Evolutionary conservation across 768 basidiomycete species (phyloP).

Genomic region (Trametes meyenii): DNA sequence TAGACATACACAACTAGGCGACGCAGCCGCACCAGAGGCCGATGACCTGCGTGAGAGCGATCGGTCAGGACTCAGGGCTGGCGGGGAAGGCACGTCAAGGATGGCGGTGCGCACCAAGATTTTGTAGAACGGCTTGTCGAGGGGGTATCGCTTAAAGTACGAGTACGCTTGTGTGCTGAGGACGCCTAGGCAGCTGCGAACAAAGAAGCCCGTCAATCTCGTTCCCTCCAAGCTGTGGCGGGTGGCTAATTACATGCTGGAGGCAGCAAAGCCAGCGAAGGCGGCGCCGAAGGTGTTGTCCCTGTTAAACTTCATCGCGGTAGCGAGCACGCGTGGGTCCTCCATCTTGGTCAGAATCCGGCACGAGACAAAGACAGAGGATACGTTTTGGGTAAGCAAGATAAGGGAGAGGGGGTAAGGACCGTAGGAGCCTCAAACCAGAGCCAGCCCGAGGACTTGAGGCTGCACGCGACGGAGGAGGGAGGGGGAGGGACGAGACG

Average conservation of each 20-base stretch:
- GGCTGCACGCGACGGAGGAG: conserved; percentile 10
- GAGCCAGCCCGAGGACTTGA: conserved; percentile 1
- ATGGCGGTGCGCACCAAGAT: conserved; percentile 44
- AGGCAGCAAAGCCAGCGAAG: conserved; percentile 58
- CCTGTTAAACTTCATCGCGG: conserved; percentile 26
- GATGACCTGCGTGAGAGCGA: conserved; percentile 32
- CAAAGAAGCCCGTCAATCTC: conserved; percentile 25
- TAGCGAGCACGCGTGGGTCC: not conserved
- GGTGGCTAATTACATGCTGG: conserved; percentile 37
- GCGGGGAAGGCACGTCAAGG: not conserved
- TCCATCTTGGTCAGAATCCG: conserved; percentile 7
- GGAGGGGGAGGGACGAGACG: conserved; percentile 13
- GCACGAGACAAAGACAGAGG: not conserved
- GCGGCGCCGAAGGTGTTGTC: conserved; percentile 61
- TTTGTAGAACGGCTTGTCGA: conserved; percentile 55
- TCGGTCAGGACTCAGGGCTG: not conserved
- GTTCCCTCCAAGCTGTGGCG: not conserved
- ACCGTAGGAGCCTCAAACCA: conserved; percentile 18
- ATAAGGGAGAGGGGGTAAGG: conserved; percentile 12
- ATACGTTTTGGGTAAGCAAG: not conserved
- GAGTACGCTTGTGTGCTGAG: conserved; percentile 54
- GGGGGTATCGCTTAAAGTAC: conserved; percentile 58
- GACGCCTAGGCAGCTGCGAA: conserved; percentile 52
- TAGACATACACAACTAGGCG: not conserved
- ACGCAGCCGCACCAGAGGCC: conserved; percentile 35